Evolutionary conservation across 2,329 filamentous ascomycete species (phyloP), one percentile per base, ranked within the genome.

Genomic region (Truncatella angustata): DNA sequence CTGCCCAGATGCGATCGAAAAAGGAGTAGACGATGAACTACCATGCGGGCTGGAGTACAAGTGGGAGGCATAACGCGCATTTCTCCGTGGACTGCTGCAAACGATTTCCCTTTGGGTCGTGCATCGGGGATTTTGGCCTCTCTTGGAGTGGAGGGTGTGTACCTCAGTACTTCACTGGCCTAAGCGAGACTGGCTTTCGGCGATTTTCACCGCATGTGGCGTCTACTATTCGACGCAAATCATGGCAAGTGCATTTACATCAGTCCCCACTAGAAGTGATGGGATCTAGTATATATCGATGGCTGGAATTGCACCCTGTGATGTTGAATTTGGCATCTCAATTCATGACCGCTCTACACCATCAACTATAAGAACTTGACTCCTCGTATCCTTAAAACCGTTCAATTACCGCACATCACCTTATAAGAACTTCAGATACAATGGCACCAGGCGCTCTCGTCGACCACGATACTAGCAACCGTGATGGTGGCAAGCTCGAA

Each of bases 401-500:
- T 23, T 23, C 3, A 12, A 46, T 35, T 28, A 35, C 12, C 14
- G 10, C 11, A 32, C 2, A 14, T 32, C 28, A 46, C 28, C 12
- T 4, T 32, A 34, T 3, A 28, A 21, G 6, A 37, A 44, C 24
- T 20, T 35, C 20, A 28, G 21, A 20, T 54, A 60, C 23, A 56
- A 65, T 69, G 66, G 66, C 66, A 54, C 64, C 66, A 14, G 63
- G 63, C 26, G 51, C 59, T 51, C 55, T 66, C 6, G 16, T 63
- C n/a, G 64, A 67, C 45, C 43, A 46, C 36, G 60, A 64, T 45
- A 56, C 58, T 36, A 57, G 51, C 50, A 56, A 24, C 57, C 66
- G 66, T 12, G 63, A 68, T 49, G 66, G 66, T 6, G 55, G 50
- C 37, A 50, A 59, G 44, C 72, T 83, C 39, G 78, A 81, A 59